Evolutionary conservation across 495 filamentous ascomycete genomes (phyloP).

Genomic region (Penicillium odoratum): DNA sequence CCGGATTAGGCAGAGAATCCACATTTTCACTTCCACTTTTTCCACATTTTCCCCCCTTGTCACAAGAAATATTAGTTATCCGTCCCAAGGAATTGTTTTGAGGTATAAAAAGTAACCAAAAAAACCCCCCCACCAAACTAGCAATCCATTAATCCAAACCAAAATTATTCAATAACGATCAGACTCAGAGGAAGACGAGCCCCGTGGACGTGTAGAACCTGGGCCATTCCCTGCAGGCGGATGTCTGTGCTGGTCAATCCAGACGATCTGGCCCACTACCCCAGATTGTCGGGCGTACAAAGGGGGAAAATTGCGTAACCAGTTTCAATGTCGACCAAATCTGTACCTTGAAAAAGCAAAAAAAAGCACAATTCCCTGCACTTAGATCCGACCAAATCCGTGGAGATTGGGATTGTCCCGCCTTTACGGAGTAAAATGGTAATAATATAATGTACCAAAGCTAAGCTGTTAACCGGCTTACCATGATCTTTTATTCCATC

Average conservation of each 20-base stretch:
- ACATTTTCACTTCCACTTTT: not conserved
- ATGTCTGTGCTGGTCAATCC: slow-evolving; percentile 39
- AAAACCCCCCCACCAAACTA: not conserved
- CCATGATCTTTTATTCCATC: not conserved
- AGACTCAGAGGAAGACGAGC: not conserved
- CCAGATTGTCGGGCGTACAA: slow-evolving; percentile 36
- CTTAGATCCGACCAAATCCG: slow-evolving; percentile 6
- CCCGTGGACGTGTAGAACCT: slow-evolving; percentile 15
- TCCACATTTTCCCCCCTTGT: slow-evolving; percentile 11
- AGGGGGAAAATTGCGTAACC: slow-evolving; percentile 17
- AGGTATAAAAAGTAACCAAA: not conserved
- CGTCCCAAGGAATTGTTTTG: not conserved
- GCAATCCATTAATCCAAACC: slow-evolving; percentile 3
- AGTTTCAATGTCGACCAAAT: slow-evolving; percentile 16
- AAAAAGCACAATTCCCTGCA: slow-evolving; percentile 3
- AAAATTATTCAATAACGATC: too few relatives aligned
- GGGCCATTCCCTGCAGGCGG: slow-evolving; percentile 37
- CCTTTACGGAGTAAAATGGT: too few relatives aligned
- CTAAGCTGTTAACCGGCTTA: slow-evolving; percentile 3
- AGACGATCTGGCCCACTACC: slow-evolving; percentile 47
- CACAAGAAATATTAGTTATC: not conserved
- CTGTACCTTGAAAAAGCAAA: slow-evolving; percentile 6
- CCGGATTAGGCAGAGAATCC: not conserved
- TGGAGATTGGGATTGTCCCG: slow-evolving; percentile 5
- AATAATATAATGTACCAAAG: not conserved